Base-by-base conservation (phyloP, 805 yeast genomes). In the Pichia manshurica region DNA sequence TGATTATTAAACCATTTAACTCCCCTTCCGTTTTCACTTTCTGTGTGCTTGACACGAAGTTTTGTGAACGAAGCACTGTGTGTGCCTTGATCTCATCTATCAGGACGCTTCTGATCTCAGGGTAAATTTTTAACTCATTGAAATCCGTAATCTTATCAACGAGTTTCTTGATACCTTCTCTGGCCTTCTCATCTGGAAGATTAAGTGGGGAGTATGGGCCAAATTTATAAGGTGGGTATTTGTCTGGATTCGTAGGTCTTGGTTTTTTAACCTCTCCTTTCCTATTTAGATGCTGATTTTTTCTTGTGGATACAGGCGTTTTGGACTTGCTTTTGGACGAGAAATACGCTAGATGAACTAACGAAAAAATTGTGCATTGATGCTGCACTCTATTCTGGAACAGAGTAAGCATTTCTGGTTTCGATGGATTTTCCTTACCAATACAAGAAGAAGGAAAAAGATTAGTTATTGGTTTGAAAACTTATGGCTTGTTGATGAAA, bases 61-160 rank as follows among this genome's bases (percentile, higher is more conserved):
- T 67, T 41, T 67, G 71, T 6, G 62, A 52, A 45, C 68, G 61
- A 5, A 72, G 53, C 13, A 75, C 69, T 0, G 82, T 71, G 47
- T 71, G 73, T 1, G 59, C 52, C 45, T 69, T 69, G 43, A 87
- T 77, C 41, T 82, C 81, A 20, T 73, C 60, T 15, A 76, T 63
- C 59, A 86, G 68, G 3, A 82, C 81, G 0, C 67, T 68, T 53
- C 96, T 70, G 1, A 89, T 84, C 2, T 73, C 72, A 0, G 90
- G 87, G 36, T 82, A 66, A 15, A 91, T 68, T 49, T 81, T 75
- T 50, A 90, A 69, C 47, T 82, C 79, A n/a, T 76, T 74, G 57
- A 89, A 90, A 13, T 77, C 71, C 1, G 72, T 68, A 40, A 87
- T 78, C 56, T 82, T 81, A 16, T 66, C 64, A 21, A 77, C 69